Conservation (phyloP, 1,139 yeast genomes). For the Starmera stellimalicola region DNA sequence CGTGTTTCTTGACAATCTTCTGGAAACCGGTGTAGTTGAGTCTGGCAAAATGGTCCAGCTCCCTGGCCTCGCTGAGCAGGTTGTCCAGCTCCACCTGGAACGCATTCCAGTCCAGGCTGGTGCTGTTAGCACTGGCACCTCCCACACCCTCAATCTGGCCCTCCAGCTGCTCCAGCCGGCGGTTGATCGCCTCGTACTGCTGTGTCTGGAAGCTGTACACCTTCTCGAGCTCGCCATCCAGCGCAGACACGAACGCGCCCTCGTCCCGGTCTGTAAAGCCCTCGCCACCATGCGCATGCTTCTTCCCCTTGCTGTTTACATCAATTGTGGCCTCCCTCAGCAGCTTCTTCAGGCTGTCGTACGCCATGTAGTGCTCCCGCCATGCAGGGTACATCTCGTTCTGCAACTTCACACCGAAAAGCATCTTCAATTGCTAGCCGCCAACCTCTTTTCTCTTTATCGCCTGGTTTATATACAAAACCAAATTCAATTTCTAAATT, state of each 20-base stretch:
- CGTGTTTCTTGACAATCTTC: slow-evolving; percentile 93
- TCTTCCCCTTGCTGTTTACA: slow-evolving; percentile 22
- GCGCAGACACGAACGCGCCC: slow-evolving; percentile 65
- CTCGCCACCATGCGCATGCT: slow-evolving; percentile 11
- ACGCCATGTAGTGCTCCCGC: slow-evolving; percentile 75
- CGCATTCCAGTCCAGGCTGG: slow-evolving; percentile 42
- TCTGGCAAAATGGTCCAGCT: slow-evolving; percentile 82
- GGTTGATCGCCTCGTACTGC: slow-evolving; percentile 62
- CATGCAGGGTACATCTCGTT: slow-evolving; percentile 83
- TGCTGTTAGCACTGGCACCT: slow-evolving; percentile 13
- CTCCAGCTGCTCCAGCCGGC: slow-evolving; percentile 57
- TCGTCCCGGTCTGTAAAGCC: slow-evolving; percentile 79
- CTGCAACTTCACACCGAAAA: slow-evolving; percentile 77
- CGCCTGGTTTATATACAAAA: too few species aligned
- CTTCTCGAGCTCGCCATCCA: slow-evolving; percentile 82
- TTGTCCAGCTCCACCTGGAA: slow-evolving; percentile 67
- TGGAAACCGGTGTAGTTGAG: slow-evolving; percentile 90
- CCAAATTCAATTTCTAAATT: too few species aligned
- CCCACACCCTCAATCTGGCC: slow-evolving; percentile 23
- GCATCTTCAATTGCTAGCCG: slow-evolving; percentile 35
- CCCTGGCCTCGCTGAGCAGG: slow-evolving; percentile 65
- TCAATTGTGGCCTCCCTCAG: slow-evolving; percentile 69
- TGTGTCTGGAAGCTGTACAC: slow-evolving; percentile 81
- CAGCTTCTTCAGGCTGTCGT: slow-evolving; percentile 69
- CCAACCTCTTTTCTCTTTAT: too few species aligned